Evolutionary conservation across 306 rosid species (phyloP).

Genomic region (Acacia melanoxylon): DNA sequence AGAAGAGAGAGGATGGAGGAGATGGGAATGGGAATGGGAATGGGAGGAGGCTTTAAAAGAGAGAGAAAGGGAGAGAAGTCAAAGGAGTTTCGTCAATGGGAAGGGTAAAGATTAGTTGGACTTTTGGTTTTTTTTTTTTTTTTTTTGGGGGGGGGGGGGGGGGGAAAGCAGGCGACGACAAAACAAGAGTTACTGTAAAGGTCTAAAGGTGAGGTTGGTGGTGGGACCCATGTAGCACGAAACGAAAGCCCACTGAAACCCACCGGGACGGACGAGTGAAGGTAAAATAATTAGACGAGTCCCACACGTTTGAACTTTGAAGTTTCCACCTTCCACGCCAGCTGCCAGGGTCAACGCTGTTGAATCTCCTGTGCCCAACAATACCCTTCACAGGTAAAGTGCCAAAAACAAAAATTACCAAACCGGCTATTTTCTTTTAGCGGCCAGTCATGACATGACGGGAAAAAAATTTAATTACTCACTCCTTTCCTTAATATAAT

Average conservation of each 20-base stretch:
- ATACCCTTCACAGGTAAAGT: too few species aligned
- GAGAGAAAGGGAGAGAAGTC: constrained; percentile 42
- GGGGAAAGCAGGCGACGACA: constrained; percentile 30
- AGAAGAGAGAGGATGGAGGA: too few species aligned
- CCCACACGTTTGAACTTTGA: not conserved
- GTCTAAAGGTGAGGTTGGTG: constrained; percentile 31
- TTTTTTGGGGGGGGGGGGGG: accelerated
- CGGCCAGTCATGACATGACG: too few species aligned
- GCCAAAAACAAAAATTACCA: too few species aligned
- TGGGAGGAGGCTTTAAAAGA: constrained; percentile 37
- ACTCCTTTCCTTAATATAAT: too few species aligned
- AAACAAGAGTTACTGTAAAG: constrained; percentile 39
- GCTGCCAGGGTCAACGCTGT: not conserved
- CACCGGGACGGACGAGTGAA: not conserved
- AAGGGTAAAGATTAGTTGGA: constrained; percentile 50
- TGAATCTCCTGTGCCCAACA: not conserved
- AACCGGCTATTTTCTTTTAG: too few species aligned
- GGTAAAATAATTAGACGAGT: not conserved
- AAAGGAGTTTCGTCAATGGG: constrained; percentile 48
- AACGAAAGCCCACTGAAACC: constrained; percentile 1
- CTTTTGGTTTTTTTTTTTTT: not conserved
- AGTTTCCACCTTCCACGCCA: not conserved
- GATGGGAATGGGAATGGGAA: not conserved
- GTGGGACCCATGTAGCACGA: constrained; percentile 36
- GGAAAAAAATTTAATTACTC: too few species aligned